phyloP scores from a whole-genome alignment of 2,329 filamentous ascomycete species.

The Tolypocladium nubicola region DNA sequence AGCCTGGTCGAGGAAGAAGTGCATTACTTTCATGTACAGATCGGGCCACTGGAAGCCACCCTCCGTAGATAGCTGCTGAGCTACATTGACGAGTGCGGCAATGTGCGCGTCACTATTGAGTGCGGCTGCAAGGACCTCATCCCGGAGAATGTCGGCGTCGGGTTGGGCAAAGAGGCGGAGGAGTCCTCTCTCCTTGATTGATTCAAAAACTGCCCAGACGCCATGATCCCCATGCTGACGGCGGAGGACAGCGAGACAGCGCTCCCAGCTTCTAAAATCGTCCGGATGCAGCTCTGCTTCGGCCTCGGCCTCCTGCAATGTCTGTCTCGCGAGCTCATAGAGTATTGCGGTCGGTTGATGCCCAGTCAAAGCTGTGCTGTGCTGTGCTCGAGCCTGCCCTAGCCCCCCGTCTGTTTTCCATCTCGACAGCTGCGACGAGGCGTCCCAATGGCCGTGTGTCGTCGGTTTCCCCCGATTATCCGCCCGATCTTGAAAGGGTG shows the following conservation, averaged over 20 bases:
- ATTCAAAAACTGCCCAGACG: constrained; percentile 16
- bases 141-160: constrained; percentile 15
- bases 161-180: constrained; percentile 9
- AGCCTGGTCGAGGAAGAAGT: constrained; percentile 28
- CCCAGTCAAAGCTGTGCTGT: constrained; percentile 1
- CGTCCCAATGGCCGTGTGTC: background rate
- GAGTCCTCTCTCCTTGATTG: constrained; percentile 9
- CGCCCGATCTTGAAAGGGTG: constrained; percentile 1
- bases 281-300: constrained; percentile 3
- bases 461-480: background rate
- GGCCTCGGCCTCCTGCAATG: constrained; percentile 1
- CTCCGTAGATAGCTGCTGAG: constrained; percentile 22
- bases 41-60: constrained; percentile 35
- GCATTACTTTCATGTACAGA: constrained; percentile 36
- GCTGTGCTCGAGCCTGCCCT: constrained; percentile 7
- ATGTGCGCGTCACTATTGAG: constrained; percentile 14
- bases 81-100: constrained; percentile 13
- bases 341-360: background rate
- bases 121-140: constrained; percentile 18
- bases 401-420: constrained; percentile 9
- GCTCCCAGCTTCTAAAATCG: constrained; percentile 9
- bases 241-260: constrained; percentile 8
- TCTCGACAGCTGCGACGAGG: constrained; percentile 4
- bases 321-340: background rate
- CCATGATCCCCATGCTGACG: constrained; percentile 12